Evolutionary conservation across 148 eudicot species (phyloP), one percentile per base, ranked within the genome.

Genomic region (Fallopia convolvulus): DNA sequence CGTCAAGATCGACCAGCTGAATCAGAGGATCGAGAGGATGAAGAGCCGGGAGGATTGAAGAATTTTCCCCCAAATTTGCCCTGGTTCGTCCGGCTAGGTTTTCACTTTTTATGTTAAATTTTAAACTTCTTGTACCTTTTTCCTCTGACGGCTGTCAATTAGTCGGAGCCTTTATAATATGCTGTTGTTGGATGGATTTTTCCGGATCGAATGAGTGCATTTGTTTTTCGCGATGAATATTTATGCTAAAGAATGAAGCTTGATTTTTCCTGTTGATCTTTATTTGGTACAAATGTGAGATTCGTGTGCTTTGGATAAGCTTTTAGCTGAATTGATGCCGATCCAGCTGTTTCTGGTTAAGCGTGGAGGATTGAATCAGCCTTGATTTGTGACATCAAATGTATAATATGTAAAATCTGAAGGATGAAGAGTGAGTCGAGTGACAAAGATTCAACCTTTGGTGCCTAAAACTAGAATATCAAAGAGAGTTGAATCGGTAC

Each of bases 21-120:
- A 87, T 77, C 80, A 83, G 78, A 80, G 93, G 32, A 74, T 93
- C 52, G 92, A 91, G 82, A 82, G 86, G 77, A 33, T 91, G 77
- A 90, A 86, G 85, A 68, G 79, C 33, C 79, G 79, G 2, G 79
- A 81, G 73, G 90, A 90, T 75, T 90, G 83, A 26, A 0, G 30
- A 63, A 4, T 77, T 63, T 8, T 3, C 17, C 70, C 70, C 70
- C 70, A 63, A 30, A 26, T 63, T 30, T 5, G 21, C 4, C 70
- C 36, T 30, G 70, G 70, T 63, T 63, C 36, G 70, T 26, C 30
- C 33, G 56, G 65, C 32, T 58, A 58, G 65, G 65, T 2, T 58
- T 58, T 58, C 23, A 1, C 21, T 23, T 58, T 52, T 63, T 21
- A 21, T 63, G 5, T 63, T 40, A 63, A 26, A 26, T 63, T 30